A percentile compares a stretch with the other conserved stretches of the same genome.
Conservation (phyloP, 2,329 filamentous ascomycete species). For the Xylaria arbuscula region DNA sequence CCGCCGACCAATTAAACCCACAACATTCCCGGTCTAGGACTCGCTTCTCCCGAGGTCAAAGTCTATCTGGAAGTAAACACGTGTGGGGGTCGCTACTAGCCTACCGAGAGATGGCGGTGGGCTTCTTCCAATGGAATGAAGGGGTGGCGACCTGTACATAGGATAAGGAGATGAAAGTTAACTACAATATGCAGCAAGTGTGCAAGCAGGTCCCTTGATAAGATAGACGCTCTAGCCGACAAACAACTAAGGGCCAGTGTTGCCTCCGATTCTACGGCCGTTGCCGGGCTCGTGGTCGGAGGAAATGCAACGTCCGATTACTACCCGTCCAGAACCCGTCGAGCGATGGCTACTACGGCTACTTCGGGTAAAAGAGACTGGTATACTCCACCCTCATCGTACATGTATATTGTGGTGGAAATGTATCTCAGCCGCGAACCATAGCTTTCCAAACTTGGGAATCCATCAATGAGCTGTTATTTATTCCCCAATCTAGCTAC, state of each 20-base stretch:
- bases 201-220: neutral
- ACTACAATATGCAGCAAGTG: too few relatives aligned
- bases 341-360: neutral
- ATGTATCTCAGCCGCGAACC: conserved; percentile 11
- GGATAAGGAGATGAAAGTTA: neutral
- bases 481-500: neutral
- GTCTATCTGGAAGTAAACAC: neutral
- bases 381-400: neutral
- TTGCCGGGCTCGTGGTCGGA: conserved; percentile 22
- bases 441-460: neutral
- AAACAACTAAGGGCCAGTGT: conserved; percentile 14
- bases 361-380: neutral
- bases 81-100: conserved; percentile 20
- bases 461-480: neutral
- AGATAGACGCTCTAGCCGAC: conserved; percentile 17
- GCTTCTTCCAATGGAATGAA: neutral
- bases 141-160: neutral
- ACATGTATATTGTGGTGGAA: neutral
- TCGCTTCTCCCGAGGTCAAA: neutral
- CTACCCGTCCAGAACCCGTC: neutral
- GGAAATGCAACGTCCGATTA: conserved; percentile 21
- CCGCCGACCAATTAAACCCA: conserved; percentile 11
- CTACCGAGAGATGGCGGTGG: conserved; percentile 10
- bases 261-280: conserved; percentile 28
- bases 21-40: neutral